Percentiles rank a stretch among this genome's conserved stretches.
phyloP scores from a whole-genome alignment of 495 filamentous ascomycete species.

The Annulohypoxylon bovei region DNA sequence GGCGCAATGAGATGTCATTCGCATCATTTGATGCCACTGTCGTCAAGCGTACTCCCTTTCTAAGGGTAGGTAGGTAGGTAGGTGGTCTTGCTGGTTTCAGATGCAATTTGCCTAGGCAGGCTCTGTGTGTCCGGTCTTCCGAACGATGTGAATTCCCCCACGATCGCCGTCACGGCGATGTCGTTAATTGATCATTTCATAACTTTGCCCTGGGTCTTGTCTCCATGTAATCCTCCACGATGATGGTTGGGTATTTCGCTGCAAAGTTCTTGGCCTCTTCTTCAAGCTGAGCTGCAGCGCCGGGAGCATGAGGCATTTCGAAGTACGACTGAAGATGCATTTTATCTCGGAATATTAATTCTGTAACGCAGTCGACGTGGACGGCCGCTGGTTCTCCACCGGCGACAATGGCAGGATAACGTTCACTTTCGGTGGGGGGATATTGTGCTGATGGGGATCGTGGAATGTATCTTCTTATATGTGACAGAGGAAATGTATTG shows the following conservation, averaged over 20 bases:
- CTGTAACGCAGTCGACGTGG: conserved; percentile 21
- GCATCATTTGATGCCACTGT: background rate
- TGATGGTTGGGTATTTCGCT: conserved; percentile 11
- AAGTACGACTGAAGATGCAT: conserved; percentile 23
- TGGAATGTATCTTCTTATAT: conserved; percentile 44
- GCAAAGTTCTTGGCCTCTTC: conserved; percentile 22
- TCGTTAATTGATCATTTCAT: background rate
- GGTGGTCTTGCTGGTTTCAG: background rate
- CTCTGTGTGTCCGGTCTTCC: background rate
- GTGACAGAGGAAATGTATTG: conserved; percentile 40
- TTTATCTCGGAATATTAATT: conserved; percentile 22
- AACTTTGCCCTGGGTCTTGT: conserved; percentile 4
- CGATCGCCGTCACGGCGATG: background rate
- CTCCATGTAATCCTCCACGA: conserved; percentile 17
- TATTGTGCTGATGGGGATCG: conserved; percentile 11
- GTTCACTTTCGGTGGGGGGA: background rate
- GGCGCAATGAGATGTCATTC: background rate
- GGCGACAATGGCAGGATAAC: conserved; percentile 16
- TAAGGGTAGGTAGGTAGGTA: no score
- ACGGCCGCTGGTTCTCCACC: conserved; percentile 15
- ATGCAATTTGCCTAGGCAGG: background rate
- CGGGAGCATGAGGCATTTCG: conserved; percentile 21
- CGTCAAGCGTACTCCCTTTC: background rate
- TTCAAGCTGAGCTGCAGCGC: conserved; percentile 18
- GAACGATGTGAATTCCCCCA: background rate